Base-by-base conservation (phyloP, 1,284 basidiomycete genomes). In the Ceratobasidium sp. region DNA sequence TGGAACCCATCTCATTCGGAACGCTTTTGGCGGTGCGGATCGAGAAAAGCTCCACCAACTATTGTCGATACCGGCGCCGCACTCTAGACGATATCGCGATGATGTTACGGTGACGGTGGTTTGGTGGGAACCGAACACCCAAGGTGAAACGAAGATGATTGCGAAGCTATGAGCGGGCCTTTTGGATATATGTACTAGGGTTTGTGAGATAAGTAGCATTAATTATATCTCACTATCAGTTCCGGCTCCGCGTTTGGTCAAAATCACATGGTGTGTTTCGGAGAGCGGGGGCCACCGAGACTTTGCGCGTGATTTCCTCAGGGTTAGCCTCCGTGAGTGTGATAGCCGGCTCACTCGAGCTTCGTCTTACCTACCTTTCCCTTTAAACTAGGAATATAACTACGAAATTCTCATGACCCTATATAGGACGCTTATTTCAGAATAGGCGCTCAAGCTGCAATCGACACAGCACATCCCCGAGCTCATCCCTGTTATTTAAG, bases 31-130 rank as follows among this genome's bases (percentile, higher is more conserved):
- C 34, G 96, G 96, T 22, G 95, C 89, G 0, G 90, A 98, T 80
- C 85, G 88, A 75, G 83, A 83, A 74, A 83, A 84, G 69, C 85
- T 98, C 73, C 87, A 89, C 27, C 88, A 88, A 80, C 80, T 93
- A 77, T 83, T 98, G 79, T 96, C 94, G 80, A 94, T 99, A 74
- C 94, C 94, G 27, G 87, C 93, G 5, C 93, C 95, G 39, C 83
- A 89, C 77, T 89, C 91, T 74, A 87, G 94, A 80, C 87, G 90
- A 79, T 91, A 91, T 81, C 86, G 95, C 69, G 95, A 98, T 80
- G 96, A 98, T 82, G 88, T 94, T 43, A 96, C 94, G 0, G 93
- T 95, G n/a, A 94, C 92, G 64, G 94, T 94, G 71, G 87, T 96
- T 8, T 74, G 71, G 65, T 75, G 51, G 59, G 76, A 77, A 27